Base-by-base conservation (phyloP, 1,284 basidiomycete genomes). In the Macrocystidia cucumis region DNA sequence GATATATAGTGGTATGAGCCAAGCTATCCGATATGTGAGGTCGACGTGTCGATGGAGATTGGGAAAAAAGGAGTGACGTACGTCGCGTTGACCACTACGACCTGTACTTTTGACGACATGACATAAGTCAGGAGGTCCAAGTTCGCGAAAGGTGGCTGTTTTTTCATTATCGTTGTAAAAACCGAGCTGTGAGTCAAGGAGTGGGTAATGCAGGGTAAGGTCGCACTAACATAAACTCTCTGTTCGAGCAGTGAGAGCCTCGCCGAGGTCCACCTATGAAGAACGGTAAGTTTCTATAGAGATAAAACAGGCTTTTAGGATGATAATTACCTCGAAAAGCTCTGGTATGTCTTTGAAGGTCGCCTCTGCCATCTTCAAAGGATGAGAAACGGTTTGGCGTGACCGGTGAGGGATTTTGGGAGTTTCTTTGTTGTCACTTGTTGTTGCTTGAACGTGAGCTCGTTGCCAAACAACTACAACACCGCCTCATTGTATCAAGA, bases 1-100 rank as follows among this genome's bases (percentile, higher is more conserved):
- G 95, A 98, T 38, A 97, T 77, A 54, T 86, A 92, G 62, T 97
- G 92, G 56, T 95, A 96, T 17, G 91, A 93, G 27, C 90, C 90
- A 39, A 90, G 65, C 90, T 95, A 39, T 11, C n/a, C n/a, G n/a
- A n/a, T n/a, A n/a, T n/a, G n/a, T n/a, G n/a, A n/a, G n/a, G n/a
- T 39, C 30, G 31, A 17, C 14, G 8, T 27, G 12, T 14, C 6
- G 20, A n/a, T 11, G 26, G 8, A 35, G 23, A 25, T 16, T 11
- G 14, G 5, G n/a, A 39, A n/a, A 26, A 24, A 29, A 19, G n/a
- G 18, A 24, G 14, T 30, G 18, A 72, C 84, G 52, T 45, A 92
- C 88, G 59, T 97, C 91, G 55, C 86, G 85, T 48, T 86, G 76
- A 2, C 85, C 85, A 26, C 80, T 72, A 45, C 80, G 76, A 11